These are phyloP conservation scores for Magnolia changhungtana DNA, from an alignment of 164 flowering plant genomes.

Conservation along the genomic window DNA sequence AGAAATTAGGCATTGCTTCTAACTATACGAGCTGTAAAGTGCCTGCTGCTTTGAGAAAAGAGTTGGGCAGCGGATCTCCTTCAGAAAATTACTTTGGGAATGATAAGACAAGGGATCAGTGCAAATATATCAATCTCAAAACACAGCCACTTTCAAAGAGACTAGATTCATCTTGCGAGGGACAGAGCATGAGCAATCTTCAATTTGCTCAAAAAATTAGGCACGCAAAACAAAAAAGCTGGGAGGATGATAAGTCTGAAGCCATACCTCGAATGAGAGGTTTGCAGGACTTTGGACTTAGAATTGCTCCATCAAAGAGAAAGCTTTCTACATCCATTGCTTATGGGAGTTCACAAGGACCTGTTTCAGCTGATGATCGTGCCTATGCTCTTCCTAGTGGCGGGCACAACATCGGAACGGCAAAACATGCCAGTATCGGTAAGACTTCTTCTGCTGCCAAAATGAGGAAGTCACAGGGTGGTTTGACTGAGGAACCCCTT, in stretches of 20 bases:
- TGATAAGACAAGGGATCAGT: conserved; percentile 19
- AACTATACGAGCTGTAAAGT: conserved; percentile 29
- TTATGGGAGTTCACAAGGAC: conserved; percentile 29
- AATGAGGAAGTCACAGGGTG: conserved; percentile 34
- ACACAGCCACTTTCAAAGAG: conserved; percentile 27
- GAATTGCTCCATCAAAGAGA: conserved; percentile 41
- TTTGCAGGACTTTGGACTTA: conserved; percentile 72
- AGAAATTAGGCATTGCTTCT: conserved; percentile 36
- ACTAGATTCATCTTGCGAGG: conserved; percentile 24
- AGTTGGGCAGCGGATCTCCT: conserved; percentile 18
- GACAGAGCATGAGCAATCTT: conserved; percentile 27
- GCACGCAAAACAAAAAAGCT: conserved; percentile 32
- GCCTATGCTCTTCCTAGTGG: conserved; percentile 20
- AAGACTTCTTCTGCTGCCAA: conserved; percentile 31
- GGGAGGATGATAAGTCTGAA: conserved; percentile 49
- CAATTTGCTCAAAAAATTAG: conserved; percentile 20
- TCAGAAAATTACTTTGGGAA: conserved; percentile 30
- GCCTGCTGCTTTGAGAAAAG: conserved; percentile 30
- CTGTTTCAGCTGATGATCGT: conserved; percentile 21
- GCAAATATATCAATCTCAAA: conserved; percentile 23
- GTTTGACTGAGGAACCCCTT: conserved; percentile 15
- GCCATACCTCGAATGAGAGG: conserved; percentile 65
- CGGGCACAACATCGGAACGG: conserved; percentile 23
- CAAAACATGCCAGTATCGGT: conserved; percentile 27
- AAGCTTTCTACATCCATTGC: conserved; percentile 29